phyloP scores from a whole-genome alignment of 225 moss, liverwort and hornwort genomes.

The Ulota crispa region DNA sequence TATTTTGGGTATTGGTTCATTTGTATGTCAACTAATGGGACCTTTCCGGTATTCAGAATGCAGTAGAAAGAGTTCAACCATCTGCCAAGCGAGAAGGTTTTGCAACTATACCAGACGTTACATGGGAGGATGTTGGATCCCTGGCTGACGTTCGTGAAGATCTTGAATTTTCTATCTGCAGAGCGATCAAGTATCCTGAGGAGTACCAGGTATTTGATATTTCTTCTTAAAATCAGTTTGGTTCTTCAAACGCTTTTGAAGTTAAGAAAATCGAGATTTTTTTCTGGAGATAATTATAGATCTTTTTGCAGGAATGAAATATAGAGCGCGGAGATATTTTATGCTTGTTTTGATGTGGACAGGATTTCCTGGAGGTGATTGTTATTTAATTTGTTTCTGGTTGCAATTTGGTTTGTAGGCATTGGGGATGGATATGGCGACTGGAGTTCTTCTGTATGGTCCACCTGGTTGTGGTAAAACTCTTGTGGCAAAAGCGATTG shows the following conservation, averaged over 20 bases:
- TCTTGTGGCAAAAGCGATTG: constrained; percentile 95
- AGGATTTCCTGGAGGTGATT: constrained; percentile 1
- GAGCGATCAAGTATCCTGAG: constrained; percentile 93
- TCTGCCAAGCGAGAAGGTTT: constrained; percentile 97
- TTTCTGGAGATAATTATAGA: background rate
- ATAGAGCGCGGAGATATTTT: background rate
- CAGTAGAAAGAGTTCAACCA: constrained; percentile 86
- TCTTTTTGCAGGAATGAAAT: background rate
- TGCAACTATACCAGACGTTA: constrained; percentile 90
- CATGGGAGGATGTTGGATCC: constrained; percentile 97
- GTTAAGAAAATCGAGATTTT: background rate
- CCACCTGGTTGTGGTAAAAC: constrained; percentile 99
- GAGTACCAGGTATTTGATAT: constrained; percentile 64
- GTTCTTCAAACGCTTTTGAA: background rate
- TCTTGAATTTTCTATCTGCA: constrained; percentile 89
- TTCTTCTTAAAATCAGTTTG: background rate
- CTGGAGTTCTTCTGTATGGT: constrained; percentile 92
- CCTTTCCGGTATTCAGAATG: constrained; percentile 54
- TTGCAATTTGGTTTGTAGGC: constrained; percentile 47
- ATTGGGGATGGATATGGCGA: constrained; percentile 89
- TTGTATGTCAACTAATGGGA: constrained; percentile 5
- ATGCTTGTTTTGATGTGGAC: constrained; percentile 5
- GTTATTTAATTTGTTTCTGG: background rate
- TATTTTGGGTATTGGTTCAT: background rate
- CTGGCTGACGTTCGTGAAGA: constrained; percentile 91